Evolutionary conservation across 768 basidiomycete species (phyloP), one percentile per base, ranked within the genome.

Genomic region (Candolleomyces eurysporus): DNA sequence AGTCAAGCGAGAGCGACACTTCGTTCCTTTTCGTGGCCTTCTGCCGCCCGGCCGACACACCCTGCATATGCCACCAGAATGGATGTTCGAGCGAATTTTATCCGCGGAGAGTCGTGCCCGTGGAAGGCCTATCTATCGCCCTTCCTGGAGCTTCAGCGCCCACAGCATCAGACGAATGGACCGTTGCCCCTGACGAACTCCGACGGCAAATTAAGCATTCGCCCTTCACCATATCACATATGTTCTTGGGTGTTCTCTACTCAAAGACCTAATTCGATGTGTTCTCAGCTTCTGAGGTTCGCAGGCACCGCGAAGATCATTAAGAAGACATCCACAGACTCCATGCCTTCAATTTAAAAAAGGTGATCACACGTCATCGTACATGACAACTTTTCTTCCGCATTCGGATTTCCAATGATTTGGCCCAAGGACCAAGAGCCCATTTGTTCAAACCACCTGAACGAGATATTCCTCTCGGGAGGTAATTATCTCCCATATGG

Each of bases 151-250:
- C 16, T 17, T 46, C 45, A 46, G 45, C 19, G 13, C 16, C 45
- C 3, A 17, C 5, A 46, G 16, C 8, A 17, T 21, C 16, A 46
- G 17, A 6, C 45, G 16, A 17, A 17, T 46, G 45, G 8, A 17
- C 45, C 17, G 7, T 46, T 11, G 45, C 45, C 17, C 17, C 45
- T 21, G 16, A 17, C 45, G 45, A 46, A 46, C 16, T 17, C 19
- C 19, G 16, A 21, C 16, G 45, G 16, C 19, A 17, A 46, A 17
- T 46, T 46, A 46, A 46, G 45, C 45, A 42, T 43, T 56, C 16
- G 40, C 19, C 13, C 40, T 56, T 56, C 54, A 56, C 54, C 14
- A 8, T 56, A 56, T 56, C 54, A 56, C 54, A 43, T 8, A 32
- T 53, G 30, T 50, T 26, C 26, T 26, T 26, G 11, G 52, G 52